Percentiles rank a stretch among this genome's conserved stretches.
Conservation (phyloP, 345 rosid species). For the Moringa oleifera region DNA sequence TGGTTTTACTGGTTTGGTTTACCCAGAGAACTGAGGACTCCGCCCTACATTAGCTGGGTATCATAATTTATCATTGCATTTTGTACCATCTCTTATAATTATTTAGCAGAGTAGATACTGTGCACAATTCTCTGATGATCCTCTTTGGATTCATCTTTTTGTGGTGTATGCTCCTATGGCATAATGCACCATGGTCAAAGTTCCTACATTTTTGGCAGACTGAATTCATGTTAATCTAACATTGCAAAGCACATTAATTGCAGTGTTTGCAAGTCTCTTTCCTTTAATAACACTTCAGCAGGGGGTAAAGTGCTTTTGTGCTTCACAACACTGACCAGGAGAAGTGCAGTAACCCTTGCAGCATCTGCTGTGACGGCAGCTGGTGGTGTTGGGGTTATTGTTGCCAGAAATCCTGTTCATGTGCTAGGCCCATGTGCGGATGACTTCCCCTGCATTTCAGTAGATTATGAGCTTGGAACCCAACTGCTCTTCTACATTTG, state of each 20-base stretch:
- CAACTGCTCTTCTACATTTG: conserved; percentile 28
- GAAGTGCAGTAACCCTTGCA: conserved; percentile 18
- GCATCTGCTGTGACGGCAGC: conserved; percentile 19
- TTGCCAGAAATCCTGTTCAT: conserved; percentile 28
- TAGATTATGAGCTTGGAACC: conserved; percentile 33
- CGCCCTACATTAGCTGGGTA: conserved; percentile 10
- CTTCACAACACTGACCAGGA: conserved; percentile 18
- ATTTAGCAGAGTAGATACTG: not conserved
- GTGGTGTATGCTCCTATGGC: too few species aligned
- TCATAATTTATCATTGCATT: not conserved
- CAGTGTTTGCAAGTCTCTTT: conserved; percentile 16
- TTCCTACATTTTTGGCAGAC: too few species aligned
- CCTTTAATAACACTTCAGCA: conserved; percentile 10
- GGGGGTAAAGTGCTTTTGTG: conserved; percentile 32
- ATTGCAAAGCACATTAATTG: not conserved
- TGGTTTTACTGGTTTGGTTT: conserved; percentile 30
- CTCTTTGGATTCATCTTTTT: not conserved
- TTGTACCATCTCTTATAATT: not conserved
- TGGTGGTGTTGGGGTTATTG: conserved; percentile 34
- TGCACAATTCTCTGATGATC: not conserved
- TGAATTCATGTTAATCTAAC: not conserved
- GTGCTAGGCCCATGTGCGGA: conserved; percentile 19
- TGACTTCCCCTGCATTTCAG: conserved; percentile 29
- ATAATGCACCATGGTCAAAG: too few species aligned
- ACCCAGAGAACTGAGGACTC: conserved; percentile 24